Percentiles rank a stretch among this genome's conserved stretches.
Evolutionary conservation across 2,329 filamentous ascomycete species (phyloP).

Genomic region (Phyllosticta capitalensis): DNA sequence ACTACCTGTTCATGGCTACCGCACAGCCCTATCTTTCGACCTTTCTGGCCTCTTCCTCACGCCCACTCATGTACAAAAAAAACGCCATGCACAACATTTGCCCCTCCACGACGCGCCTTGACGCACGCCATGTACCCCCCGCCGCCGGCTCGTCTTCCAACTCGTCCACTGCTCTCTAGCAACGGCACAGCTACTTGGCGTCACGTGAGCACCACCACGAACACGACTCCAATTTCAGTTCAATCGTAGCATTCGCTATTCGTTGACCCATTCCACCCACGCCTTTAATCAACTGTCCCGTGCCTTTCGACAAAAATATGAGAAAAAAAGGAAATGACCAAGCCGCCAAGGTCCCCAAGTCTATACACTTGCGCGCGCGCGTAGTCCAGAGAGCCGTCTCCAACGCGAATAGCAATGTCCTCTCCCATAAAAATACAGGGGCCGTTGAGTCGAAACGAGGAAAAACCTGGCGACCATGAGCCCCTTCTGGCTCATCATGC

Average conservation of each 20-base stretch:
- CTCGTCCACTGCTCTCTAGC: background rate
- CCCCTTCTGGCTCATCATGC: slow-evolving; percentile 3
- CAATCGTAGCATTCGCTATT: background rate
- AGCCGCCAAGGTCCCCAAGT: background rate
- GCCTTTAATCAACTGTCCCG: background rate
- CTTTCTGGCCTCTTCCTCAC: background rate
- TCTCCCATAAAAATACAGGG: slow-evolving; percentile 9
- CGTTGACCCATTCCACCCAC: background rate
- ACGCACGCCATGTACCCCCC: background rate
- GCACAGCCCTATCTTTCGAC: background rate
- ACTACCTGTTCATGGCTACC: background rate
- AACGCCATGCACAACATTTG: background rate
- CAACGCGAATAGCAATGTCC: slow-evolving; percentile 1
- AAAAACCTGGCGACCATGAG: background rate
- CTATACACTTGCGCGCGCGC: background rate
- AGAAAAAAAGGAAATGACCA: background rate
- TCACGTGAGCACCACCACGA: background rate
- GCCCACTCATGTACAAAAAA: no score
- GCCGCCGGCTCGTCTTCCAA: background rate
- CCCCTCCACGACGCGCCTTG: background rate
- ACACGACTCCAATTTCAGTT: background rate
- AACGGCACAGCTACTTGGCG: background rate
- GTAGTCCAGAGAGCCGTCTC: background rate
- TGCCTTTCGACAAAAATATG: no score
- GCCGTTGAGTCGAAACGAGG: background rate